Evolutionary conservation across 306 rosid species (phyloP).

Genomic region (Vigna reflexopilosa): DNA sequence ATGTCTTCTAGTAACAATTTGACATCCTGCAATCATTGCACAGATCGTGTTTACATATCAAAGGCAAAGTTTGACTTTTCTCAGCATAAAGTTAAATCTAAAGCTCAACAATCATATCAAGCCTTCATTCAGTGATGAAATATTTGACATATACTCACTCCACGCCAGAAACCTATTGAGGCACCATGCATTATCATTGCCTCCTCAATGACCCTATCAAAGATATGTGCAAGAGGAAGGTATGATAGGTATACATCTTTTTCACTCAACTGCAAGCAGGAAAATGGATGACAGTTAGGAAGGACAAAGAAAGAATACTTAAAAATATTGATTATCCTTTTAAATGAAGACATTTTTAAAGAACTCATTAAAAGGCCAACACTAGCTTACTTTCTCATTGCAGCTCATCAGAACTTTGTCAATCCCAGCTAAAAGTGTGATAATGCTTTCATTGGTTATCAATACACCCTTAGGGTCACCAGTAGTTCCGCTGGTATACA

Average conservation of each 20-base stretch:
- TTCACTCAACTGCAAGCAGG: slow-evolving; percentile 55
- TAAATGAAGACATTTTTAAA: slow-evolving; percentile 16
- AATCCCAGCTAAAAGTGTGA: slow-evolving; percentile 70
- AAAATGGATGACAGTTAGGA: not conserved
- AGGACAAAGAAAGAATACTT: slow-evolving; percentile 17
- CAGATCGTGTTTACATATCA: slow-evolving; percentile 34
- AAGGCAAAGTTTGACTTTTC: slow-evolving; percentile 25
- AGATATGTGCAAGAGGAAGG: slow-evolving; percentile 97
- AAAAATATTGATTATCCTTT: slow-evolving; percentile 39
- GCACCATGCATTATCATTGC: slow-evolving; percentile 78
- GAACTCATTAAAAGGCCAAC: slow-evolving; percentile 14
- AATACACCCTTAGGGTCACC: slow-evolving; percentile 98
- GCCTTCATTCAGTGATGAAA: slow-evolving; percentile 26
- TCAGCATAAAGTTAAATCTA: slow-evolving; percentile 1
- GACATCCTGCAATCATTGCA: slow-evolving; percentile 71
- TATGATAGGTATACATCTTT: slow-evolving; percentile 83
- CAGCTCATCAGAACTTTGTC: slow-evolving; percentile 53
- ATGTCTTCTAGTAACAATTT: slow-evolving; percentile 80
- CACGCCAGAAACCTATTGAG: slow-evolving; percentile 95
- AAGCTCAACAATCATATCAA: slow-evolving; percentile 41
- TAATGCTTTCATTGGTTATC: slow-evolving; percentile 81
- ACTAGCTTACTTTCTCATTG: slow-evolving; percentile 56
- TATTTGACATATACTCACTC: slow-evolving; percentile 65
- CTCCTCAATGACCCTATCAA: slow-evolving; percentile 88
- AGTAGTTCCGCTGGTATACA: slow-evolving; percentile 98